Base-by-base conservation (phyloP, 2,329 filamentous ascomycete species). In the Didymella keratinophila region DNA sequence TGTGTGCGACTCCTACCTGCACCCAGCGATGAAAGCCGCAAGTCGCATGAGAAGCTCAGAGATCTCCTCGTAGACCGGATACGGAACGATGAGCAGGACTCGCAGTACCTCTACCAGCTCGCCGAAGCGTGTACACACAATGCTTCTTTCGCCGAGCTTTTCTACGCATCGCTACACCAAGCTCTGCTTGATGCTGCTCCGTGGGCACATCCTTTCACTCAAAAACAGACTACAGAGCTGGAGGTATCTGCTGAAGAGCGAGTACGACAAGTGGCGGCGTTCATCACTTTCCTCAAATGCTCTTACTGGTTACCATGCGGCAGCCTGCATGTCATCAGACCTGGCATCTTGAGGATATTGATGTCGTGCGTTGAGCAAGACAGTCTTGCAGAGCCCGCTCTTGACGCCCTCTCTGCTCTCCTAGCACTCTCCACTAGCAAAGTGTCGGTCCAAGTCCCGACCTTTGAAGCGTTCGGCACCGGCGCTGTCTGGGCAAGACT, bases 331-430 rank as follows among this genome's bases (percentile, higher is more conserved):
- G 64, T 67, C 30, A 54, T 74, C 12, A 60, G 58, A 16, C 58
- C 61, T 2, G 46, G 53, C n/a, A 52, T 63, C 14, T 41, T 70
- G 10, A 32, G 58, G 14, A 11, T 64, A 9, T 52, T 76, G 6
- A 52, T 69, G 16, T 41, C 48, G 16, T 69, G 71, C 16, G 25
- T 74, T 36, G 68, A 69, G 9, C 34, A 48, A 10, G 58, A 70
- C 6, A 59, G 42, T 4, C n/a, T 74, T 30, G 64, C 71, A 34
- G 64, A 68, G 18, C 27, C 45, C 34, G 67, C 63, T 23, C 65
- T 70, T 14, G 73, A 75, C 42, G 57, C 66, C 0, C 34, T 74
- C 2, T 76, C 73, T 14, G 69, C 73, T 30, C 56, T 75, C 3
- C 56, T 73, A 2, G 56, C 65, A 4, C 55, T 70, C 34, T 20